Percentiles rank a stretch among this genome's conserved stretches.
Evolutionary conservation across 2,329 filamentous ascomycete genomes (phyloP).

Genomic region (Orbilia javanica): DNA sequence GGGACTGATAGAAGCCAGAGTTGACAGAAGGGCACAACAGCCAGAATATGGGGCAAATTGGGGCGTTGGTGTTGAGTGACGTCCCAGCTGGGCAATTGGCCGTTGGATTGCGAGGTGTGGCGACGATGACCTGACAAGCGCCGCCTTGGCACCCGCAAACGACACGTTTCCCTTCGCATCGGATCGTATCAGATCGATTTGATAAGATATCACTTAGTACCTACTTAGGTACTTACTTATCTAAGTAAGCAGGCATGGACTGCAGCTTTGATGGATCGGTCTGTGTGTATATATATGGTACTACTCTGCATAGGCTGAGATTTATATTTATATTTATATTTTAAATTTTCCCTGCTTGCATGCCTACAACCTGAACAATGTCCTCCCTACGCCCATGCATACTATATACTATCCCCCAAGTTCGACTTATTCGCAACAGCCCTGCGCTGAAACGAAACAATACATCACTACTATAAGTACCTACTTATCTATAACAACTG

Average conservation of each 20-base stretch:
- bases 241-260: too few relatives aligned
- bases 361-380: too few relatives aligned
- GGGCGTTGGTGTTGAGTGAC: slow-evolving; percentile 48
- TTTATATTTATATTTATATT: too few relatives aligned
- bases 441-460: too few relatives aligned
- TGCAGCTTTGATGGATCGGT: too few relatives aligned
- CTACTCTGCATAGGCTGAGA: too few relatives aligned
- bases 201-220: background rate
- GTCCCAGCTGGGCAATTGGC: slow-evolving; percentile 19
- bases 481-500: too few relatives aligned
- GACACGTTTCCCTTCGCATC: slow-evolving; percentile 36
- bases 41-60: slow-evolving; percentile 12
- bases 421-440: background rate
- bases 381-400: too few relatives aligned
- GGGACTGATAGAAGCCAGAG: slow-evolving; percentile 40
- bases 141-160: slow-evolving; percentile 44
- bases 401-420: too few relatives aligned
- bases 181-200: background rate
- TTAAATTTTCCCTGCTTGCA: too few relatives aligned
- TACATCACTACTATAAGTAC: too few relatives aligned
- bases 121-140: slow-evolving; percentile 50
- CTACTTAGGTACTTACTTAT: too few relatives aligned
- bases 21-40: slow-evolving; percentile 8
- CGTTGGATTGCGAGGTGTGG: slow-evolving; percentile 26
- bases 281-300: background rate